A percentile compares a stretch with the other conserved stretches of the same genome.
Conservation (phyloP, 2,329 filamentous ascomycete genomes). For the Leptographium galeiforme region DNA sequence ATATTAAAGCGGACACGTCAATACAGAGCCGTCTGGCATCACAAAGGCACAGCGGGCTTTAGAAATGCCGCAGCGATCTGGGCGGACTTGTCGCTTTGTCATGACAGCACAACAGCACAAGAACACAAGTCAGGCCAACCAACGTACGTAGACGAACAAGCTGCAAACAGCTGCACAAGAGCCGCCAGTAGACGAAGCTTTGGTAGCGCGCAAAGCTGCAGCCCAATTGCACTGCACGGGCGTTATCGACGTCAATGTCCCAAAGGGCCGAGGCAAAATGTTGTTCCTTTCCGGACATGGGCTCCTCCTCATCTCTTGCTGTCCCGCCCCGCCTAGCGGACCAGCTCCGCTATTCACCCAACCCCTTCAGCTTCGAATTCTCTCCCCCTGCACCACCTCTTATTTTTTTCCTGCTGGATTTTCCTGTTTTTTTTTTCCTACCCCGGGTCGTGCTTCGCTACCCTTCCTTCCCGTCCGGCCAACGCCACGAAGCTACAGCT, state of each 20-base stretch:
- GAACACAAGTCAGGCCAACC: too few relatives aligned
- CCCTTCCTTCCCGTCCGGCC: not conserved
- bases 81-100: too few relatives aligned
- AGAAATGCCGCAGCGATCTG: too few relatives aligned
- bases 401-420: not conserved
- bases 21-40: too few relatives aligned
- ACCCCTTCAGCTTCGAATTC: slow-evolving; percentile 3
- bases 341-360: slow-evolving; percentile 2
- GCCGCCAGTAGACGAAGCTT: too few relatives aligned
- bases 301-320: not conserved
- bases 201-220: too few relatives aligned
- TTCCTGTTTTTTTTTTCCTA: not conserved
- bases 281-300: not conserved
- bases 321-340: slow-evolving; percentile 1
- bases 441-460: not conserved
- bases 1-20: too few relatives aligned
- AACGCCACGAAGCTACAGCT: not conserved
- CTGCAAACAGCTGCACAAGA: too few relatives aligned
- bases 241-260: not conserved
- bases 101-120: too few relatives aligned
- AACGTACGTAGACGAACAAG: too few relatives aligned
- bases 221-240: not conserved
- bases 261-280: not conserved
- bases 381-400: not conserved
- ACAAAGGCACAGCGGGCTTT: too few relatives aligned